Conservation (phyloP, 1,139 yeast genomes). For the Suhomyces anneliseae region DNA sequence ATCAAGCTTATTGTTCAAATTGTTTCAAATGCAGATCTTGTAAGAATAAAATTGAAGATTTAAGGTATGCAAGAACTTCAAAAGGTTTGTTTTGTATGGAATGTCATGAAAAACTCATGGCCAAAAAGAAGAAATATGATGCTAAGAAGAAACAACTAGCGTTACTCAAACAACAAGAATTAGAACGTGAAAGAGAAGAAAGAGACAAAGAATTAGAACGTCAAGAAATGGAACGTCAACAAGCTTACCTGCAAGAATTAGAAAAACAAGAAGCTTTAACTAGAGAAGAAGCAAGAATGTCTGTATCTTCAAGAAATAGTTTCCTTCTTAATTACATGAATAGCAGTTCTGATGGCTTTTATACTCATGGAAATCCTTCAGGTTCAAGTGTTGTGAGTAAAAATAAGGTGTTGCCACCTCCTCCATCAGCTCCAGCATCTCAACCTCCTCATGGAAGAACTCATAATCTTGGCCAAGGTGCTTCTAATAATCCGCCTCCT, state of each 20-base stretch:
- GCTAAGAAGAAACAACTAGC: slow-evolving; percentile 40
- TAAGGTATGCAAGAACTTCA: slow-evolving; percentile 89
- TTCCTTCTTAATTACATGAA: slow-evolving; percentile 14
- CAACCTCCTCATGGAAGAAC: slow-evolving; percentile 1
- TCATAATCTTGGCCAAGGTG: not conserved
- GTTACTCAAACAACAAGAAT: slow-evolving; percentile 20
- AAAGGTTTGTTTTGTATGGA: slow-evolving; percentile 92
- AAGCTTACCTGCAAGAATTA: not conserved
- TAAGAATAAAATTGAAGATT: slow-evolving; percentile 82
- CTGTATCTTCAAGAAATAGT: slow-evolving; percentile 14
- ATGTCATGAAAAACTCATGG: slow-evolving; percentile 85
- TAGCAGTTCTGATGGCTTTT: slow-evolving; percentile 10
- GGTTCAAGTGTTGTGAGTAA: slow-evolving; percentile 21
- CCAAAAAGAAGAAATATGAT: slow-evolving; percentile 59
- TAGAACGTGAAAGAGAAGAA: slow-evolving; percentile 19
- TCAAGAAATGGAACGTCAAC: slow-evolving; percentile 5
- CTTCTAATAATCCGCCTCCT: slow-evolving; percentile 7
- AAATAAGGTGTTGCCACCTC: slow-evolving; percentile 33
- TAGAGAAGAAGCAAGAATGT: slow-evolving; percentile 1
- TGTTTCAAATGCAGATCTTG: slow-evolving; percentile 94
- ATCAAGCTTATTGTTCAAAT: slow-evolving; percentile 87
- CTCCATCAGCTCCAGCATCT: slow-evolving; percentile 20
- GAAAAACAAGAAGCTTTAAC: not conserved
- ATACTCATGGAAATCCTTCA: slow-evolving; percentile 16
- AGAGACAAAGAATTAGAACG: slow-evolving; percentile 7